Base-by-base conservation (phyloP, 2,329 filamentous ascomycete species). In the Aspergillus thermomutatus region DNA sequence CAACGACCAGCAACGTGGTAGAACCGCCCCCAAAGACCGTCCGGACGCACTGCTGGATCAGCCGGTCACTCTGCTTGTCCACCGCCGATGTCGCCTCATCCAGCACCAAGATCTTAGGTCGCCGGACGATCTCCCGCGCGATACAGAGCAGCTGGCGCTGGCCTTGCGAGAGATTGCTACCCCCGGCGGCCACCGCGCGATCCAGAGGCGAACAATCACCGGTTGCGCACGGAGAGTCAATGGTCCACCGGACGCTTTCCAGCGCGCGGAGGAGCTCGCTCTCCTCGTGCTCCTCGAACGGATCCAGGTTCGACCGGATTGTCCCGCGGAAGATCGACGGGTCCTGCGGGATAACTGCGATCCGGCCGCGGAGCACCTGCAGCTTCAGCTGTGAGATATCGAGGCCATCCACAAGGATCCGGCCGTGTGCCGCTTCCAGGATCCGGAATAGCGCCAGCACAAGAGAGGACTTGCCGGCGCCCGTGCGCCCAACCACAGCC, bases 321-420 rank as follows among this genome's bases (percentile, higher is more conserved):
- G 90, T 92, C 28, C 90, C 90, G 1, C 87, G 90, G 74, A 93
- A 92, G 7, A 94, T 80, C 1, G 92, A 88, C 0, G 90, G 90
- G 61, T 94, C 90, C 74, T 92, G 88, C 1, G 90, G 90, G 52
- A 93, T 92, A 64, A 93, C 92, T 48, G 89, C 87, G 1, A 93
- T 75, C 0, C 89, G 80, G 17, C 85, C 87, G 25, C 90, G 83
- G 4, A 93, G 77, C 52, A 88, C 84, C 53, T 87, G 56, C 0
- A 65, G 60, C 11, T 58, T 63, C 48, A 67, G 49, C 11, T 56
- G 58, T 0, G 63, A 87, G 52, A 92, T 89, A 48, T 69, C 62
- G 14, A 68, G 40, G 1, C 66, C 67, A 28, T 70, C 67, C n/a
- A 71, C 67, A 2, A 56, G 34, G 21, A 71, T 65, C 0, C 54